Evolutionary conservation across 1,139 yeast genomes (phyloP).

Genomic region (Pichia sp.): DNA sequence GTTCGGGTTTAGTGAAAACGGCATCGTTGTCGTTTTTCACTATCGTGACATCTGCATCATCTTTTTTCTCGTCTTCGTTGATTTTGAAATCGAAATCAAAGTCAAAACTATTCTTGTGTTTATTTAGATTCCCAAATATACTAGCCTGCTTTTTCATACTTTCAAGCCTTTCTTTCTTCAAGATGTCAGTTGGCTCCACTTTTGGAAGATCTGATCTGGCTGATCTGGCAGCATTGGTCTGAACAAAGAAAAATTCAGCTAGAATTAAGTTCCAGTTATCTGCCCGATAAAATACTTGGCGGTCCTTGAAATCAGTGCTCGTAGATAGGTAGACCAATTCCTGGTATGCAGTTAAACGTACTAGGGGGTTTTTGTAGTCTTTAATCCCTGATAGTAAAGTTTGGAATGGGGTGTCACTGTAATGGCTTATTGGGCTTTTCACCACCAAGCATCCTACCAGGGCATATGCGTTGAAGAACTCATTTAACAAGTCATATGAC

Average conservation of each 20-base stretch:
- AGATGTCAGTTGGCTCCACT: conserved; percentile 28
- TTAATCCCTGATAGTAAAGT: conserved; percentile 72
- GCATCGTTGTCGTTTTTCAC: conserved; percentile 9
- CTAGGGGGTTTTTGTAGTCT: conserved; percentile 48
- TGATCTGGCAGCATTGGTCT: conserved; percentile 43
- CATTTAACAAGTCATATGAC: conserved; percentile 61
- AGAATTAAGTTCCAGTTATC: conserved; percentile 51
- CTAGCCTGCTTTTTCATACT: conserved; percentile 13
- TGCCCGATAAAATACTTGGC: conserved; percentile 50
- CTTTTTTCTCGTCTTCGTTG: background rate
- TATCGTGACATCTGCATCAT: conserved; percentile 11
- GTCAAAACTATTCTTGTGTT: conserved; percentile 11
- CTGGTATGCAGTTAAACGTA: conserved; percentile 67
- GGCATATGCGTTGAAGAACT: conserved; percentile 66
- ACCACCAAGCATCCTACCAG: conserved; percentile 80
- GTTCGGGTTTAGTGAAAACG: conserved; percentile 1
- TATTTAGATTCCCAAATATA: conserved; percentile 19
- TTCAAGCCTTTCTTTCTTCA: conserved; percentile 7
- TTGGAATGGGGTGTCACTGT: conserved; percentile 67
- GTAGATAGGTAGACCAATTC: conserved; percentile 63
- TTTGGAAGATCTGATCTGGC: conserved; percentile 32
- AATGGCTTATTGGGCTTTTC: conserved; percentile 61
- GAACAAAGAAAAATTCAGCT: conserved; percentile 54
- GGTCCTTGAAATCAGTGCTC: conserved; percentile 42
- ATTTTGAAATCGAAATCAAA: conserved; percentile 9